phyloP scores from a whole-genome alignment of 1,284 basidiomycete genomes.

The Tilletia horrida region DNA sequence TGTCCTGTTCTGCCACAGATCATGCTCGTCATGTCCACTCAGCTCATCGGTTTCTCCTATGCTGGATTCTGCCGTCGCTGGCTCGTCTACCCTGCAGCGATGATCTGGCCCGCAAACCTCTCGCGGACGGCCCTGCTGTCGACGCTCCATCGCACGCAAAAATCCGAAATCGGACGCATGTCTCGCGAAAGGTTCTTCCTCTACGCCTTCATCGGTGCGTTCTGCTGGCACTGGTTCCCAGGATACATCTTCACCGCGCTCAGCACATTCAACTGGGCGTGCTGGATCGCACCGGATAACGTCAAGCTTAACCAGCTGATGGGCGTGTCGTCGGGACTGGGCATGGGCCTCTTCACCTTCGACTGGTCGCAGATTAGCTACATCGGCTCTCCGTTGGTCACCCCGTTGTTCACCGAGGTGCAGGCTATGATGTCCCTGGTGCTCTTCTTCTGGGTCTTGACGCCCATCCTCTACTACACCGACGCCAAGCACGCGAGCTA shows the following conservation, averaged over 20 bases:
- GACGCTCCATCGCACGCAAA: conserved; percentile 39
- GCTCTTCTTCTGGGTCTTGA: conserved; percentile 24
- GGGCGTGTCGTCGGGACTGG: conserved; percentile 47
- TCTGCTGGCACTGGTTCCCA: conserved; percentile 32
- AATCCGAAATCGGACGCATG: conserved; percentile 56
- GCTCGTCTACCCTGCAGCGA: conserved; percentile 57
- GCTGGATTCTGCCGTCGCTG: conserved; percentile 59
- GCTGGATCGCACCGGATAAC: conserved; percentile 59
- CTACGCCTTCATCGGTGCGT: conserved; percentile 52
- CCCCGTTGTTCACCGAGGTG: conserved; percentile 41
- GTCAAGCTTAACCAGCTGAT: conserved; percentile 24
- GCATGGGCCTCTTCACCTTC: conserved; percentile 57
- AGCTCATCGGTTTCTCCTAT: conserved; percentile 60
- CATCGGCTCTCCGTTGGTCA: conserved; percentile 42
- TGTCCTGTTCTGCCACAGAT: conserved; percentile 22
- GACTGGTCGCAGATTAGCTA: conserved; percentile 57
- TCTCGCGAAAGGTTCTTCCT: conserved; percentile 56
- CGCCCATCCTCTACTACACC: conserved; percentile 34
- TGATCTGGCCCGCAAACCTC: conserved; percentile 23
- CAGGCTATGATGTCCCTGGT: conserved; percentile 11
- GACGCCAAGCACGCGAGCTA: conserved; percentile 24
- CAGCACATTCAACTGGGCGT: conserved; percentile 64
- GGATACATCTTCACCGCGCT: conserved; percentile 56
- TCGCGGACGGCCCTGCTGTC: background rate
- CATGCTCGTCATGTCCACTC: conserved; percentile 55